Evolutionary conservation across 2,329 filamentous ascomycete genomes (phyloP), one percentile per base, ranked within the genome.

Genomic region (Pseudogymnoascus sp.): DNA sequence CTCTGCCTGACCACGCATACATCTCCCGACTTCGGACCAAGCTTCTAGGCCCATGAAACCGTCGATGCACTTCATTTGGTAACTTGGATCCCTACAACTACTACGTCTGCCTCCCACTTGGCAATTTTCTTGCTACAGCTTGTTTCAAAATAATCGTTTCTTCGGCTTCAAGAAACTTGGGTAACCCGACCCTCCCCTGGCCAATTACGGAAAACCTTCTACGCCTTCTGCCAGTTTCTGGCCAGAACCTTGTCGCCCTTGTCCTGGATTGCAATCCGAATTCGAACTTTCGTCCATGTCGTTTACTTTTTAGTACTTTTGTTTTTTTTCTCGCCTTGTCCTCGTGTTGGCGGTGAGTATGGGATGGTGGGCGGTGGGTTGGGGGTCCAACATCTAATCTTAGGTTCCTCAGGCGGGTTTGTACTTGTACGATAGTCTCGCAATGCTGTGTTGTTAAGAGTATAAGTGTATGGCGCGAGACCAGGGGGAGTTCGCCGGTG

Each of bases 121-220:
- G 45, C 45, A 52, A 52, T 31, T 52, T 43, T 31, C 45, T 18
- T 52, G 45, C 12, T 31, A 52, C 25, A 31, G 45, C 14, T 49
- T 28, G 25, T 52, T 52, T 52, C 8, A 31, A 43, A 52, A 52
- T 52, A 52, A 52, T 52, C 12, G 37, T 59, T 40, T 59, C 37
- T 37, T 37, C 55, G 37, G 12, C 37, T 18, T 40, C 31, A 40
- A 37, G 55, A 59, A 40, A 38, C 55, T 37, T 59, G 31, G 67
- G 66, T 70, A 71, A 68, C 63, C 61, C 61, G 60, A 66, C 65
- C 40, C n/a, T 58, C 58, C 55, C 28, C 40, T 59, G n/a, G 23
- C 37, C 31, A 59, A 58, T 52, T 52, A 31, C 45, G 45, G 7
- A 52, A 52, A 52, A 31, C 25, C 4, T 23, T 23, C 9, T 31